phyloP scores from a whole-genome alignment of 2,329 filamentous ascomycete genomes.

The Diaporthe australafricana region DNA sequence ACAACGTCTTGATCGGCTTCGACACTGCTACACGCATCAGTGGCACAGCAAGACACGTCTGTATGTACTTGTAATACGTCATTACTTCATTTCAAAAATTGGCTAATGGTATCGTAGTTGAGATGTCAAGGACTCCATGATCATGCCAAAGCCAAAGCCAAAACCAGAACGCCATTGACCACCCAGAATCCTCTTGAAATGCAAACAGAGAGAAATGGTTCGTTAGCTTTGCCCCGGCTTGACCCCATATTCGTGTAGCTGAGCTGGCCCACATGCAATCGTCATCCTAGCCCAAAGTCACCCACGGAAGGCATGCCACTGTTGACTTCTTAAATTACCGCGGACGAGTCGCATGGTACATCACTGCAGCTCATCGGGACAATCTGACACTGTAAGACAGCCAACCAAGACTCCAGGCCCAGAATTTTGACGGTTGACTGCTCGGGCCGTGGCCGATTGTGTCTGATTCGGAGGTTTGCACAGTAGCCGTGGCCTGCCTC shows the following conservation, averaged over 20 bases:
- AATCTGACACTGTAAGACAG: neutral
- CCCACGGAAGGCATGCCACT: neutral
- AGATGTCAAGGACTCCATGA: conserved; percentile 11
- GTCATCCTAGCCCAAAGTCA: neutral
- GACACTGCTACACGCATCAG: neutral
- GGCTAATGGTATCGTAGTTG: conserved; percentile 19
- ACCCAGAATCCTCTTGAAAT: neutral
- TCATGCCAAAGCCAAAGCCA: conserved; percentile 15
- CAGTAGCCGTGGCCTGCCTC: neutral
- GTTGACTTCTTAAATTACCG: neutral
- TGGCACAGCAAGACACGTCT: neutral
- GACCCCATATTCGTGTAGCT: neutral
- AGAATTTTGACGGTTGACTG: neutral
- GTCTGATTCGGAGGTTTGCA: too few species aligned
- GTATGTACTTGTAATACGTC: neutral
- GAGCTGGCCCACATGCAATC: neutral
- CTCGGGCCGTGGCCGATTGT: neutral
- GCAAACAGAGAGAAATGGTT: neutral
- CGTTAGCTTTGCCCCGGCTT: neutral
- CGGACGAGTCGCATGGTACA: neutral
- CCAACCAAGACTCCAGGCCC: neutral
- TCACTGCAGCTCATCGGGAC: too few species aligned
- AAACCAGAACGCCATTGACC: conserved; percentile 8
- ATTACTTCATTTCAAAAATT: neutral
- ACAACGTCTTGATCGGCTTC: neutral